Evolutionary conservation across 1,284 basidiomycete species (phyloP).

Genomic region (Somion occarium): DNA sequence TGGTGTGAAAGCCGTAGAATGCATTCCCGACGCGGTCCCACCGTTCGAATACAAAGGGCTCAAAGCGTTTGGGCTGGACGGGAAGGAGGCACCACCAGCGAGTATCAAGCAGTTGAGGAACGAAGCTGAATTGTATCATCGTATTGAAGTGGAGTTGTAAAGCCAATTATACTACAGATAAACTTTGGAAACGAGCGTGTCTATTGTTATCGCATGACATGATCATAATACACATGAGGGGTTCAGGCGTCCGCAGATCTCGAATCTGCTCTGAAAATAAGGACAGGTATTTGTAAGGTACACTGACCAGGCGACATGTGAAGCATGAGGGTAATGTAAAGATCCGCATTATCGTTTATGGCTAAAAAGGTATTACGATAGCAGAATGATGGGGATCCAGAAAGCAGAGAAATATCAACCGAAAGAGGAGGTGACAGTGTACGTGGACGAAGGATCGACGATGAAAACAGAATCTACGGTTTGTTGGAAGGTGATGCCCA

Average conservation of each 20-base stretch:
- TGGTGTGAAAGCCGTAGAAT: conserved; percentile 43
- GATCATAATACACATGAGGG: background rate
- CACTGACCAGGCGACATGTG: no score
- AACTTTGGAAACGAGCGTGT: background rate
- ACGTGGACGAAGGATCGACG: background rate
- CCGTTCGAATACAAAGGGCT: conserved; percentile 40
- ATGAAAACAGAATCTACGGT: background rate
- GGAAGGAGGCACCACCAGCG: conserved; percentile 25
- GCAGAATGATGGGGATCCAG: background rate
- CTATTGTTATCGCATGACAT: background rate
- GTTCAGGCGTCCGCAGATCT: no score
- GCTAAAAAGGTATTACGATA: background rate
- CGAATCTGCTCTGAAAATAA: no score
- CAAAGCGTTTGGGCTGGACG: conserved; percentile 32
- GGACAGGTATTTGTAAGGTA: no score
- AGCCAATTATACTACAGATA: background rate
- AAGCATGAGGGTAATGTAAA: no score
- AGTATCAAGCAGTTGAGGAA: conserved; percentile 38
- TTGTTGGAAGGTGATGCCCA: background rate
- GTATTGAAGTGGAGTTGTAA: conserved; percentile 28
- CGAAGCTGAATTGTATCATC: conserved; percentile 38
- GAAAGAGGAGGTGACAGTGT: background rate
- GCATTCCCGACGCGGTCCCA: conserved; percentile 37
- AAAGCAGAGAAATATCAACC: background rate
- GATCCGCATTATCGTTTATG: no score